These are phyloP conservation scores for Penicillium lagena DNA, from an alignment of 495 filamentous ascomycete genomes.

Conservation along the genomic window DNA sequence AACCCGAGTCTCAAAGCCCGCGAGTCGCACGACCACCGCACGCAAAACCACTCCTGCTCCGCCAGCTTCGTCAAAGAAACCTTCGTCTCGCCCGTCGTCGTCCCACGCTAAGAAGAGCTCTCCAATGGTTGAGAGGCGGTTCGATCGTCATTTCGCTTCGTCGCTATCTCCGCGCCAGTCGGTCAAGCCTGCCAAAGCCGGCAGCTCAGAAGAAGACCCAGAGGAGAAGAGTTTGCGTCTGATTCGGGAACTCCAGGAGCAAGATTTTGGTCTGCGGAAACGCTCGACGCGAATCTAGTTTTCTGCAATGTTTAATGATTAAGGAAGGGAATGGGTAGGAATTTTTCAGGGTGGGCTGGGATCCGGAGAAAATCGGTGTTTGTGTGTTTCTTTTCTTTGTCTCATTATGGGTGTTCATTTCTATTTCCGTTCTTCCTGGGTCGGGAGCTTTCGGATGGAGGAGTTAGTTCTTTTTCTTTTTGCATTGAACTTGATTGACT, in stretches of 20 bases:
- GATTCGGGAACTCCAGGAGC: constrained; percentile 51
- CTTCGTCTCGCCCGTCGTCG: constrained; percentile 35
- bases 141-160: constrained; percentile 18
- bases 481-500: too few species aligned
- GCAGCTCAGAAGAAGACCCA: constrained; percentile 26
- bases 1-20: constrained; percentile 21
- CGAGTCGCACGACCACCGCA: constrained; percentile 12
- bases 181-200: constrained; percentile 22
- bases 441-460: too few species aligned
- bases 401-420: too few species aligned
- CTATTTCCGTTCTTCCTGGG: too few species aligned
- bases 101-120: constrained; percentile 42
- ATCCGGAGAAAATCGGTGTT: too few species aligned
- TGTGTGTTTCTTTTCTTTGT: too few species aligned
- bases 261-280: constrained; percentile 52
- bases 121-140: constrained; percentile 28
- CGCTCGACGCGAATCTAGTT: constrained; percentile 12
- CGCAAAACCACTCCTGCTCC: constrained; percentile 28
- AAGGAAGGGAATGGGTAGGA: not conserved
- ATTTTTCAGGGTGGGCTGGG: too few species aligned
- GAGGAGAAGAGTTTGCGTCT: constrained; percentile 49
- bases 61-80: constrained; percentile 26
- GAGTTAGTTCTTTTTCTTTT: too few species aligned
- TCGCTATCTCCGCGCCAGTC: constrained; percentile 28
- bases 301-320: not conserved